Percentiles rank a stretch among this genome's conserved stretches.
Evolutionary conservation across 139 green algal genomes (phyloP).

Genomic region (Chlorella sp.): DNA sequence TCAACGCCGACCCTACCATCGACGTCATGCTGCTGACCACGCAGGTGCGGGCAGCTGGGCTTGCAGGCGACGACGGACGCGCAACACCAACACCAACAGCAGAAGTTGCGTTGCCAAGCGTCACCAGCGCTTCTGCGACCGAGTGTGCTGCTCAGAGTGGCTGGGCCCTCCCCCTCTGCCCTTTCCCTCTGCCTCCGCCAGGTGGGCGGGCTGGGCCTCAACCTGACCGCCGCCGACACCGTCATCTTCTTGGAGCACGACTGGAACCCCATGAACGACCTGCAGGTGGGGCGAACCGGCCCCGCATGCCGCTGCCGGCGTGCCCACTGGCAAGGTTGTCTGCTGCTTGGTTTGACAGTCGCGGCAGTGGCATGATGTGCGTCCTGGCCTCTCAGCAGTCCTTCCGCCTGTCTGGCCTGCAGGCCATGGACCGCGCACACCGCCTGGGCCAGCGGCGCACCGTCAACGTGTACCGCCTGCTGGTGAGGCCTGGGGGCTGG

Average conservation of each 20-base stretch:
- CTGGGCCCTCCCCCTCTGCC: no score
- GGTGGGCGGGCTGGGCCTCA: conserved; percentile 95
- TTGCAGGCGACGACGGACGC: background rate
- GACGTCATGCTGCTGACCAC: conserved; percentile 97
- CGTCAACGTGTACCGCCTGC: conserved; percentile 96
- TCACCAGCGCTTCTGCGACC: no score
- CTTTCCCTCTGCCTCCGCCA: conserved; percentile 33
- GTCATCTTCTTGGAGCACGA: conserved; percentile 99
- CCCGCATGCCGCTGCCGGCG: no score
- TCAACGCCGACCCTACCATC: conserved; percentile 98
- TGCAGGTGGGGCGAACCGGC: conserved; percentile 69
- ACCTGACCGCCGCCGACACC: conserved; percentile 96
- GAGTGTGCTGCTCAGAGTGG: no score
- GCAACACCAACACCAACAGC: background rate
- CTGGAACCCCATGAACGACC: conserved; percentile 98
- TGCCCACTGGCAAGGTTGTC: no score
- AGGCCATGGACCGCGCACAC: conserved; percentile 98
- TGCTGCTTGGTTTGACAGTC: background rate
- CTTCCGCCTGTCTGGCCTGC: conserved; percentile 1
- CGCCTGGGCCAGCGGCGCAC: conserved; percentile 92
- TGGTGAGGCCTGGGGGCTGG: conserved; percentile 34
- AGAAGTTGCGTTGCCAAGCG: no score
- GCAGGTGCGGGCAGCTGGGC: conserved; percentile 9
- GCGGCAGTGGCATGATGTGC: background rate
- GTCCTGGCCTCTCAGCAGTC: background rate